A percentile compares a stretch with the other conserved stretches of the same genome.
These are phyloP conservation scores for Penicillium griseofulvum DNA, from an alignment of 2,329 filamentous ascomycete genomes.

Conservation along the genomic window DNA sequence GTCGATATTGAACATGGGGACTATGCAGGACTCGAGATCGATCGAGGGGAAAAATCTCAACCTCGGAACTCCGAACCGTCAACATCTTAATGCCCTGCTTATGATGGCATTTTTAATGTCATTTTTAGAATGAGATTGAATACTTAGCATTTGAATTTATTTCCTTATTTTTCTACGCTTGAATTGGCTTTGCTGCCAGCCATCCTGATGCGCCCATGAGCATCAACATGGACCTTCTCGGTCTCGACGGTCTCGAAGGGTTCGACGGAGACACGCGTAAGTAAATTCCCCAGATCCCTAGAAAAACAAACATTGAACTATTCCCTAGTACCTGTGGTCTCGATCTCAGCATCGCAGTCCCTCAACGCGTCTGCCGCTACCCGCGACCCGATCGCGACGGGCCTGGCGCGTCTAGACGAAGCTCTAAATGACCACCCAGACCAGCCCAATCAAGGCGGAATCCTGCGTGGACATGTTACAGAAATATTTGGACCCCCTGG, in stretches of 20 bases:
- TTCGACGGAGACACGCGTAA: conserved; percentile 29
- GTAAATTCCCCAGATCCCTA: conserved; percentile 1
- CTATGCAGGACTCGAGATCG: background rate
- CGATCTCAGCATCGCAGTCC: conserved; percentile 39
- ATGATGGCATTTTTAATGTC: background rate
- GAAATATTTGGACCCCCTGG: conserved; percentile 88
- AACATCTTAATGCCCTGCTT: background rate
- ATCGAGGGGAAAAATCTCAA: background rate
- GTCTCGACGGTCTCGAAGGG: conserved; percentile 21
- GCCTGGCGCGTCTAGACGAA: conserved; percentile 49
- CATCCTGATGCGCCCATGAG: conserved; percentile 21
- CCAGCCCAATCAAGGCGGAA: conserved; percentile 45
- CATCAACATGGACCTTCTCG: conserved; percentile 31
- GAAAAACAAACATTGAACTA: background rate
- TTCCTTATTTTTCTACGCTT: background rate
- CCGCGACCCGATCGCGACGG: conserved; percentile 38
- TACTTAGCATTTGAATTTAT: background rate
- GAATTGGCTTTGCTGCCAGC: conserved; percentile 2
- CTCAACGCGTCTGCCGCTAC: conserved; percentile 28
- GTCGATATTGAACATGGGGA: background rate
- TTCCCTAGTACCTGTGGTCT: conserved; percentile 30
- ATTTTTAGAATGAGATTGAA: background rate
- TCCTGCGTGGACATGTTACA: conserved; percentile 73
- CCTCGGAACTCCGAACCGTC: background rate
- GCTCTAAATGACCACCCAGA: conserved; percentile 20